These are phyloP conservation scores for Furculomyces boomerangus DNA, from an alignment of 371 early-diverging fungal genomes.

Conservation along the genomic window DNA sequence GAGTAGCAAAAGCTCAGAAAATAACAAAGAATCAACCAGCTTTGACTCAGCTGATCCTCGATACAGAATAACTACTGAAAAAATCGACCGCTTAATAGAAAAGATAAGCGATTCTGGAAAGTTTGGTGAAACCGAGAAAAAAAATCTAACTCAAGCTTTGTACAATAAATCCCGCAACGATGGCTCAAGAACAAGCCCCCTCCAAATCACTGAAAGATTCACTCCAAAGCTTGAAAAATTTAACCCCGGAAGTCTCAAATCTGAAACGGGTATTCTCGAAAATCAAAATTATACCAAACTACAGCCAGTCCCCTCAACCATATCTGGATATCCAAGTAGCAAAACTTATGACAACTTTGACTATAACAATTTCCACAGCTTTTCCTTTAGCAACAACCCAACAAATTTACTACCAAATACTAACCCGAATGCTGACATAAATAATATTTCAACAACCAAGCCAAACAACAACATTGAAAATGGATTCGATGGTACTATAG, in stretches of 20 bases:
- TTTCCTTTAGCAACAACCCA: background rate
- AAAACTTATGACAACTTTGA: background rate
- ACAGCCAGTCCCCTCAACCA: background rate
- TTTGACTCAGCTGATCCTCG: background rate
- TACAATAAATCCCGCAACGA: background rate
- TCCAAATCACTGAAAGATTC: background rate
- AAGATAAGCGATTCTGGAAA: background rate
- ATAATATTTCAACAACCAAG: too few species aligned
- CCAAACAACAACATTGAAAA: too few species aligned
- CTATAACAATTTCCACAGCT: background rate
- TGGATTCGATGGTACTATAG: too few species aligned
- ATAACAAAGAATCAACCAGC: too few species aligned
- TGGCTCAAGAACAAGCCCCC: background rate
- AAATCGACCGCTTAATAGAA: background rate
- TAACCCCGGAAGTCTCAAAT: background rate
- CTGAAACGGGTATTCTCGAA: background rate
- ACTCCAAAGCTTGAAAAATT: background rate
- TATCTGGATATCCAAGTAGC: background rate
- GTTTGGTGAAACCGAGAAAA: too few species aligned
- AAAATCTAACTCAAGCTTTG: too few species aligned
- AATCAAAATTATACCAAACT: background rate
- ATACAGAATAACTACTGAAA: background rate
- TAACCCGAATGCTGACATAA: background rate
- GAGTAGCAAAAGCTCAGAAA: background rate
- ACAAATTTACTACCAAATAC: background rate